Evolutionary conservation across 352 stramenopile genomes (phyloP).

Genomic region (Globisporangium irregulare): DNA sequence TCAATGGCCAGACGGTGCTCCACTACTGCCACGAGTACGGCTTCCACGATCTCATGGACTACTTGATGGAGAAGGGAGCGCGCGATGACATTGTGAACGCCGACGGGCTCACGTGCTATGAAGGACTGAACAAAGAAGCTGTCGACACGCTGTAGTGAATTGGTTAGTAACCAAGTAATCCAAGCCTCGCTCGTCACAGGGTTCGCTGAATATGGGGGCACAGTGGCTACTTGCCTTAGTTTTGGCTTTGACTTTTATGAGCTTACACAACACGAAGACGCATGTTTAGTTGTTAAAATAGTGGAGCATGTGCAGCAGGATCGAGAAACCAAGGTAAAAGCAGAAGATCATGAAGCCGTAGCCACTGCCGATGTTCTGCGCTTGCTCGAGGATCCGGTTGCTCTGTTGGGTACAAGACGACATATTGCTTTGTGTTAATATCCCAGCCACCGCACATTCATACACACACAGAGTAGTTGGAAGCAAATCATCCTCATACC

Average conservation of each 20-base stretch:
- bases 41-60: conserved; percentile 93
- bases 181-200: neutral
- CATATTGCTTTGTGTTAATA: neutral
- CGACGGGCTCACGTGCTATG: conserved; percentile 94
- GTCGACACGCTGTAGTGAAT: conserved; percentile 61
- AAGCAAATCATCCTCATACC: conserved; percentile 22
- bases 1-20: conserved; percentile 91
- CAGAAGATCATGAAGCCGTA: conserved; percentile 89
- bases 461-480: neutral
- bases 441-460: neutral
- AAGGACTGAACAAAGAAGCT: conserved; percentile 87
- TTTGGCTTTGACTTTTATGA: neutral
- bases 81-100: conserved; percentile 90
- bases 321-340: conserved; percentile 69
- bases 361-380: conserved; percentile 65
- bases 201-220: neutral
- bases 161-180: neutral
- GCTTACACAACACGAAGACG: neutral
- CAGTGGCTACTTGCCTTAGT: neutral
- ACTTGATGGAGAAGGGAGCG: conserved; percentile 94
- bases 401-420: conserved; percentile 34
- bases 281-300: conserved; percentile 69
- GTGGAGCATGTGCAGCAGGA: conserved; percentile 74
- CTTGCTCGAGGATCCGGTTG: conserved; percentile 74
- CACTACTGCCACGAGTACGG: conserved; percentile 94